Conservation (phyloP, 2,329 filamentous ascomycete genomes). For the Chrysosporium keratinophilum region DNA sequence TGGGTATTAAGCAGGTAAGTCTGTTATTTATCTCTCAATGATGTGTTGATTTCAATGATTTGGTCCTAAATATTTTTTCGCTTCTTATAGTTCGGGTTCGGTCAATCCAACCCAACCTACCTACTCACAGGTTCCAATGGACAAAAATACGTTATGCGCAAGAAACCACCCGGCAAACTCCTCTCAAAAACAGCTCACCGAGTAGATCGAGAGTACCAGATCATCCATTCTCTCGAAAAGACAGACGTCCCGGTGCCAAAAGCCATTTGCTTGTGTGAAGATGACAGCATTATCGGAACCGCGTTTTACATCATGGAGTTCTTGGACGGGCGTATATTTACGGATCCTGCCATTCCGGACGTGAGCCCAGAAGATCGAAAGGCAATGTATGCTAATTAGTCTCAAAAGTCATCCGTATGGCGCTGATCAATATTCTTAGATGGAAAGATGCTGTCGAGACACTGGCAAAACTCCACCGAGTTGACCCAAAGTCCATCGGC, state of each 20-base stretch:
- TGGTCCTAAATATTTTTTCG: neutral
- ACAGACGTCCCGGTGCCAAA: conserved; percentile 81
- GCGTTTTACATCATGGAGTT: conserved; percentile 98
- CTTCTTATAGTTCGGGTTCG: conserved; percentile 70
- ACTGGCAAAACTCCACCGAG: conserved; percentile 72
- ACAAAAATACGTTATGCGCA: conserved; percentile 75
- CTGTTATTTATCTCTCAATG: neutral
- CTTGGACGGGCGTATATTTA: conserved; percentile 84
- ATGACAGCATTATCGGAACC: conserved; percentile 68
- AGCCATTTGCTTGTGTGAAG: conserved; percentile 76
- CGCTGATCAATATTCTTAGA: conserved; percentile 30
- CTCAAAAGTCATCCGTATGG: neutral
- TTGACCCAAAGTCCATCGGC: conserved; percentile 56
- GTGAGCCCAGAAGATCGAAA: conserved; percentile 58
- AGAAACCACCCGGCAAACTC: conserved; percentile 93
- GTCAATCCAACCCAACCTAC: conserved; percentile 96
- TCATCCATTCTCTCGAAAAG: conserved; percentile 68
- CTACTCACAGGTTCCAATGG: conserved; percentile 65
- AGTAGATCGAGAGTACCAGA: conserved; percentile 88
- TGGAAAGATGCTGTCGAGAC: conserved; percentile 78
- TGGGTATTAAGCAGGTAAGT: conserved; percentile 78
- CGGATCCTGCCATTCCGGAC: conserved; percentile 71
- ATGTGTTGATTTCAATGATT: neutral
- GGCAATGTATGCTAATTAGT: conserved; percentile 49
- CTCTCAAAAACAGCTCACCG: conserved; percentile 90